Conservation (phyloP, 2,329 filamentous ascomycete genomes). For the Aspergillus pseudonomiae region DNA sequence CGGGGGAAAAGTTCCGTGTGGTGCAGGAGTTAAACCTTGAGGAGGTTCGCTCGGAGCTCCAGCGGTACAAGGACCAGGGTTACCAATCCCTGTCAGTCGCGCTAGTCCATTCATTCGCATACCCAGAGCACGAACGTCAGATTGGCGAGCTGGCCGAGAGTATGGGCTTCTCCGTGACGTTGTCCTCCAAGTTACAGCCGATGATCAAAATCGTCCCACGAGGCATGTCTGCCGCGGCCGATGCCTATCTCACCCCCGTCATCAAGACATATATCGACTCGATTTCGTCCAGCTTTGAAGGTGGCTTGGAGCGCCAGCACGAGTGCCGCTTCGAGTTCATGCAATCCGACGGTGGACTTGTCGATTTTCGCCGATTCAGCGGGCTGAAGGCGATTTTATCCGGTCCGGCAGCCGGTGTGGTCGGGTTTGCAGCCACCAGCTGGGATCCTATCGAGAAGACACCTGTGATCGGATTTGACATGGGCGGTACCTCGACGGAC, state of each 20-base stretch:
- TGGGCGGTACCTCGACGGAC: slow-evolving; percentile 92
- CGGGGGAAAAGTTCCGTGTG: slow-evolving; percentile 69
- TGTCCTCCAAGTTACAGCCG: slow-evolving; percentile 78
- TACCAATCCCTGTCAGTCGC: slow-evolving; percentile 83
- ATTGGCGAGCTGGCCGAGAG: slow-evolving; percentile 77
- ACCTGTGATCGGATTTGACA: slow-evolving; percentile 92
- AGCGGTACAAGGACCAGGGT: slow-evolving; percentile 68
- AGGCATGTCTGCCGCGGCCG: slow-evolving; percentile 41
- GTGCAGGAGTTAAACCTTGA: slow-evolving; percentile 62
- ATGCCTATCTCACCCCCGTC: slow-evolving; percentile 2
- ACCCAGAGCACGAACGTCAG: slow-evolving; percentile 77
- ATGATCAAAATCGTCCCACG: slow-evolving; percentile 85
- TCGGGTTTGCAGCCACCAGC: slow-evolving; percentile 88
- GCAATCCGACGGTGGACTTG: slow-evolving; percentile 80
- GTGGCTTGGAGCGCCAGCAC: slow-evolving; percentile 74
- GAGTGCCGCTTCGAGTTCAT: slow-evolving; percentile 88
- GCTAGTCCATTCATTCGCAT: slow-evolving; percentile 88
- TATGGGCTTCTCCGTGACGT: slow-evolving; percentile 78
- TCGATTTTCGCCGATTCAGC: slow-evolving; percentile 67
- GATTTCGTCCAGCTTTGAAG: slow-evolving; percentile 68
- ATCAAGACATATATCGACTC: slow-evolving; percentile 67
- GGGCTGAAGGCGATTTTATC: slow-evolving; percentile 86
- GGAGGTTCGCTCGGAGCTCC: slow-evolving; percentile 59
- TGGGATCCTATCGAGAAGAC: slow-evolving; percentile 81
- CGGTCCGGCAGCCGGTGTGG: slow-evolving; percentile 89